Base-by-base conservation (phyloP, 2,329 filamentous ascomycete genomes). In the Colletotrichum navitas region DNA sequence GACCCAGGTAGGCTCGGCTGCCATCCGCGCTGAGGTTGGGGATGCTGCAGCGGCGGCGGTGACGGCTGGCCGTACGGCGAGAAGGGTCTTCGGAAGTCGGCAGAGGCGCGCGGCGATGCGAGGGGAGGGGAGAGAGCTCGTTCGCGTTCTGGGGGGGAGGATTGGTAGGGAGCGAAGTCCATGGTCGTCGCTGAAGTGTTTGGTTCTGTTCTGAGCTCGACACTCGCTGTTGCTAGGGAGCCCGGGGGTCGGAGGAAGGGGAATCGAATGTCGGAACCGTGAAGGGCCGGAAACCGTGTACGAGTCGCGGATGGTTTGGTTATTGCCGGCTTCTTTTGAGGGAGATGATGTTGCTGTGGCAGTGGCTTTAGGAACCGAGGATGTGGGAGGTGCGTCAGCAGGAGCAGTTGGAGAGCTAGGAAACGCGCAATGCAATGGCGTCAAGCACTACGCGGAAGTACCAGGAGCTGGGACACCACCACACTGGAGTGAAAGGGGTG, bases 121-220 rank as follows among this genome's bases (percentile, higher is more conserved):
- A 80, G 83, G 14, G 91, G 88, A 63, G 94, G 94, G 26, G 94
- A 97, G 80, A 94, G 88, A 63, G 92, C 90, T 78, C 95, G 93
- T 76, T 91, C 90, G 76, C 92, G 88, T 84, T 98, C 95, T 12
- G 96, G 96, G 21, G 93, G 92, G 60, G 92, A 92, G 81, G 95
- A 95, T 85, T 98, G 96, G 84, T 98, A 99, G 47, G 96, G 96
- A 56, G 96, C 96, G 81, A 98, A 99, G 85, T 98, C 93, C 93
- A 96, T 96, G 67, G 77, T 84, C 72, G 74, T 32, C 26, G 26
- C 7, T 21, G 55, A 21, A 21, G 12, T 34, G 51, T 68, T 64
- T 64, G 49, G 8, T 34, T 39, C 51, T 41, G 32, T 10, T 49
- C n/a, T 47, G 16, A 4, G 6, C 26, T 41, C 14, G 54, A 18